These are phyloP conservation scores for Cladosporium sp. DNA, from an alignment of 2,329 filamentous ascomycete genomes.

Conservation along the genomic window DNA sequence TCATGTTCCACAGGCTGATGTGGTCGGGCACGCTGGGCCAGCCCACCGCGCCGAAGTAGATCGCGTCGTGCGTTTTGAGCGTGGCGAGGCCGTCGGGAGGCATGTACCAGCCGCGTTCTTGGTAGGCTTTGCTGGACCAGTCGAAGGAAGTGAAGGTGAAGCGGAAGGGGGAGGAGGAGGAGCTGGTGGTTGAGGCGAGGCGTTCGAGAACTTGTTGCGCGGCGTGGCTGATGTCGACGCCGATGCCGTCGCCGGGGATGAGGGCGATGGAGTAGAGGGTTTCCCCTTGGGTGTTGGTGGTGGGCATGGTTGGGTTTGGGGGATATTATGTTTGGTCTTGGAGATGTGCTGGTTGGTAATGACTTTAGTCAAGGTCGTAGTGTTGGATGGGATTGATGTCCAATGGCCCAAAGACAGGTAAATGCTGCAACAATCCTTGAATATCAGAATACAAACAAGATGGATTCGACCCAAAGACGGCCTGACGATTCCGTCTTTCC, in stretches of 20 bases:
- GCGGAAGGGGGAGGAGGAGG: too few species aligned
- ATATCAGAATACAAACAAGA: too few species aligned
- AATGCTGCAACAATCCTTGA: too few species aligned
- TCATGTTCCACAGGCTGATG: constrained; percentile 62
- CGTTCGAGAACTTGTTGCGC: constrained; percentile 46
- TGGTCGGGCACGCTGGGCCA: constrained; percentile 63
- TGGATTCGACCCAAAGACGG: too few species aligned
- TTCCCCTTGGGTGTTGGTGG: not conserved
- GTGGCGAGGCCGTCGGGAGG: constrained; percentile 48
- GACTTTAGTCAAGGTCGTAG: too few species aligned
- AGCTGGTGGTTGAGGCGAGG: constrained; percentile 40
- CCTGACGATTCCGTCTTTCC: too few species aligned
- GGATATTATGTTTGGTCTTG: too few species aligned
- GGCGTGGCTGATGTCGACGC: constrained; percentile 57
- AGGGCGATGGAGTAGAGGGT: constrained; percentile 17
- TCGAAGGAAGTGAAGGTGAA: constrained; percentile 51
- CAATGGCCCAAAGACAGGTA: too few species aligned
- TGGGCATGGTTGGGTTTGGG: constrained; percentile 1
- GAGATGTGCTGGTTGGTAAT: not conserved
- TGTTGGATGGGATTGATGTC: too few species aligned
- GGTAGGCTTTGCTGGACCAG: constrained; percentile 47
- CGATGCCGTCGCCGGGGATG: constrained; percentile 62
- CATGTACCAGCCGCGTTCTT: constrained; percentile 51
- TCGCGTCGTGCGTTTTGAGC: constrained; percentile 50
- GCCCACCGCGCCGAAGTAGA: constrained; percentile 58